A percentile compares a stretch with the other conserved stretches of the same genome.
Evolutionary conservation across 2,329 filamentous ascomycete genomes (phyloP).

Genomic region (Botrytis cinerea): DNA sequence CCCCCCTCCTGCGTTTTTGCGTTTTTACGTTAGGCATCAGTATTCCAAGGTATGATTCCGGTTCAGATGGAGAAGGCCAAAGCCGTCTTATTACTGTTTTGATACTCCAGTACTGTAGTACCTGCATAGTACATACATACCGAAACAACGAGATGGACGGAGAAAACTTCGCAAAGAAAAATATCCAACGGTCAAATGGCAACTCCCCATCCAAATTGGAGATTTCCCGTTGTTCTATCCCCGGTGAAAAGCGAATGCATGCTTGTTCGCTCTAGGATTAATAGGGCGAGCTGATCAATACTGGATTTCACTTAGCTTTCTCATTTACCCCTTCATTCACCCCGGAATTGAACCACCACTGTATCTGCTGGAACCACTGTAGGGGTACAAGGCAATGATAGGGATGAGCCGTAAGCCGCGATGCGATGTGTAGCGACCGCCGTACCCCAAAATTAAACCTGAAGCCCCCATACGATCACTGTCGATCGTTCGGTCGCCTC

Average conservation of each 20-base stretch:
- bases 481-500: slow-evolving; percentile 9
- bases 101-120: neutral
- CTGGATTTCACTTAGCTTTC: neutral
- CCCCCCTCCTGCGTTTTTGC: neutral
- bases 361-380: slow-evolving; percentile 1
- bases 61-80: neutral
- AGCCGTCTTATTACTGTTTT: slow-evolving; percentile 6
- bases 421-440: slow-evolving; percentile 8
- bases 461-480: neutral
- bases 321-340: neutral
- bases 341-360: slow-evolving; percentile 7
- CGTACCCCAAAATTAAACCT: neutral
- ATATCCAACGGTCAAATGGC: neutral
- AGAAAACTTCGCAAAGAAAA: neutral
- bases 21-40: slow-evolving; percentile 9
- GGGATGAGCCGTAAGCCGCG: neutral
- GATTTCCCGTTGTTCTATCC: neutral
- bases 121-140: neutral
- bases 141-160: neutral
- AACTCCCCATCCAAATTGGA: neutral
- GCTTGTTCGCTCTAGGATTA: too few species aligned
- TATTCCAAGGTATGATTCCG: neutral
- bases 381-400: slow-evolving; percentile 6
- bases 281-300: slow-evolving; percentile 5
- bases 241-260: neutral